Percentiles rank a stretch among this genome's conserved stretches.
phyloP scores from a whole-genome alignment of 192 early-diverging fungal genomes.

The Coemansia guatemalensis region DNA sequence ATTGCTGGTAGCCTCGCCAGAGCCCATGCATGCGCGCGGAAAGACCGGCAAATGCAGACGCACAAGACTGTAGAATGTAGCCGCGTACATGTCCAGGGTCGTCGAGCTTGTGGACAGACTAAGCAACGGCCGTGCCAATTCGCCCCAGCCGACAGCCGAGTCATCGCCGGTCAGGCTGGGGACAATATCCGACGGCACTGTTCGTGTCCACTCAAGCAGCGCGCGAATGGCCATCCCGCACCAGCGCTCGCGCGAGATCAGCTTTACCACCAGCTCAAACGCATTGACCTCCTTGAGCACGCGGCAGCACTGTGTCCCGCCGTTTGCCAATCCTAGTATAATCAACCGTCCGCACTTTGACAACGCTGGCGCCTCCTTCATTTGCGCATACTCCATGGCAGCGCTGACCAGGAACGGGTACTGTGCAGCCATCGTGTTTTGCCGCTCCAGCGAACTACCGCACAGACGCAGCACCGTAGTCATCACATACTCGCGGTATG shows the following conservation, averaged over 20 bases:
- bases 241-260: constrained; percentile 55
- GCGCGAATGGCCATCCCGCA: constrained; percentile 53
- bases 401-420: constrained; percentile 38
- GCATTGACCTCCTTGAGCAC: constrained; percentile 51
- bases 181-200: constrained; percentile 44
- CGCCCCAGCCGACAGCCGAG: constrained; percentile 40
- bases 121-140: constrained; percentile 46
- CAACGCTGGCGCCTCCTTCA: constrained; percentile 36
- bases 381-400: constrained; percentile 50
- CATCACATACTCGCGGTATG: constrained; percentile 54
- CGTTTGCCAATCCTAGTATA: constrained; percentile 44
- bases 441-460: constrained; percentile 46
- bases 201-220: constrained; percentile 47
- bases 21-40: constrained; percentile 51
- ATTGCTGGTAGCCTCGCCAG: constrained; percentile 31
- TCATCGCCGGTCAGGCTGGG: constrained; percentile 42
- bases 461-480: constrained; percentile 48
- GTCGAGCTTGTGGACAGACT: constrained; percentile 53
- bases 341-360: constrained; percentile 47
- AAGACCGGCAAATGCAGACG: constrained; percentile 38
- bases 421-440: constrained; percentile 37
- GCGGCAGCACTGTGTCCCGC: constrained; percentile 45
- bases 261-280: constrained; percentile 53
- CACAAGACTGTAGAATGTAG: constrained; percentile 49
- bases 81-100: constrained; percentile 50